Evolutionary conservation across 495 filamentous ascomycete genomes (phyloP).

Genomic region (Recurvomyces mirabilis): DNA sequence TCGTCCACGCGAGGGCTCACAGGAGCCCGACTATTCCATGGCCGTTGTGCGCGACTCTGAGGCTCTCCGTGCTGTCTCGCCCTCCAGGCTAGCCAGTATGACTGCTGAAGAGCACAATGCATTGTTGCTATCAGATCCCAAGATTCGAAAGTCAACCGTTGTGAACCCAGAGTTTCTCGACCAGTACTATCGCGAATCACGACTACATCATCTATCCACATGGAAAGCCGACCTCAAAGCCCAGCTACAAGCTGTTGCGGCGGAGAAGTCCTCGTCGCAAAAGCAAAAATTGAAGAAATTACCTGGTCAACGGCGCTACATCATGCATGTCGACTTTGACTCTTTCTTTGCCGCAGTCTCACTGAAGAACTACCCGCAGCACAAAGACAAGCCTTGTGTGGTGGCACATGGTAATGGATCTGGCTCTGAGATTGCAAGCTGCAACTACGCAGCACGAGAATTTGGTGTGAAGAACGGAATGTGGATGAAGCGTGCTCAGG

Average conservation of each 20-base stretch:
- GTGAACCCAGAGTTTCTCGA: conserved; percentile 86
- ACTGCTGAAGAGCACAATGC: conserved; percentile 90
- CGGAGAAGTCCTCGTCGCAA: conserved; percentile 52
- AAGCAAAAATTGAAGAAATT: conserved; percentile 36
- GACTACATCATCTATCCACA: conserved; percentile 84
- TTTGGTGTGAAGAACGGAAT: conserved; percentile 91
- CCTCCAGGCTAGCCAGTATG: conserved; percentile 36
- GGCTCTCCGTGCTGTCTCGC: conserved; percentile 6
- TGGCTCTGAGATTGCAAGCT: conserved; percentile 91
- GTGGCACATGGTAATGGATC: conserved; percentile 77
- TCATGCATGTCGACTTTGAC: conserved; percentile 97
- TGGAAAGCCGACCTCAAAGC: conserved; percentile 93
- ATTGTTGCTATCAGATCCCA: conserved; percentile 64
- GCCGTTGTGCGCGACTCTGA: conserved; percentile 17
- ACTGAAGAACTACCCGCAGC: conserved; percentile 63
- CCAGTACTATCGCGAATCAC: conserved; percentile 86
- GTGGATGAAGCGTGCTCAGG: conserved; percentile 91
- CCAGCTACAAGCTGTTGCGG: conserved; percentile 64
- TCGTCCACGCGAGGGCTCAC: conserved; percentile 19
- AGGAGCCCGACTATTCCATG: conserved; percentile 23
- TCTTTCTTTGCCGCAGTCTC: conserved; percentile 96
- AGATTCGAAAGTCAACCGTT: conserved; percentile 71
- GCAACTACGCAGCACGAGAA: conserved; percentile 81
- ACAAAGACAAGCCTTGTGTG: conserved; percentile 69
- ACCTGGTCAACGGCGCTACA: conserved; percentile 60